phyloP scores from a whole-genome alignment of 495 filamentous ascomycete species.

The Geoglossum glabrum region DNA sequence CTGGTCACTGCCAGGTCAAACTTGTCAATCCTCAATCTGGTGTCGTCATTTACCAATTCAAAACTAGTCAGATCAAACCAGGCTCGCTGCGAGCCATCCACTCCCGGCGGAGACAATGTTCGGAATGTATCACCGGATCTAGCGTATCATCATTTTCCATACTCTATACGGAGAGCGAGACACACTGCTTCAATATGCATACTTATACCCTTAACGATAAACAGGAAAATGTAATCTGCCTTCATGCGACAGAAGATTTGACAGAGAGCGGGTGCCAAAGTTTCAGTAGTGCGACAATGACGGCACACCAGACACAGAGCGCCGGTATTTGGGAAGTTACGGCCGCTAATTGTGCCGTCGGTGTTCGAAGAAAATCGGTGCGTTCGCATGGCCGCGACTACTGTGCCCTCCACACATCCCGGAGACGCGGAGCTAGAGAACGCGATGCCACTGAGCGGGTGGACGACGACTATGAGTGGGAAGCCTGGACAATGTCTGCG shows the following conservation, averaged over 20 bases:
- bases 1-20: slow-evolving; percentile 27
- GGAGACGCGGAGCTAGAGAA: slow-evolving; percentile 2
- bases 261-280: slow-evolving; percentile 12
- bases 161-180: slow-evolving; percentile 13
- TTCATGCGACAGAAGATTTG: neutral
- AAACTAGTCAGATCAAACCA: slow-evolving; percentile 30
- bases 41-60: slow-evolving; percentile 32
- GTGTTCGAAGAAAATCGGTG: slow-evolving; percentile 14
- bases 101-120: slow-evolving; percentile 10
- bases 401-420: neutral
- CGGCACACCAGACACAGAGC: slow-evolving; percentile 17
- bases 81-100: slow-evolving; percentile 14
- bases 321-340: slow-evolving; percentile 25
- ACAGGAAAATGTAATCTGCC: neutral
- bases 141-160: slow-evolving; percentile 15
- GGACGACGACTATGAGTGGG: slow-evolving; percentile 29
- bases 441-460: slow-evolving; percentile 1
- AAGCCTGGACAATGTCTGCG: slow-evolving; percentile 40
- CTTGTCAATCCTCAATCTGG: slow-evolving; percentile 30
- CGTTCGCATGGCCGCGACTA: neutral
- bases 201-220: slow-evolving; percentile 9
- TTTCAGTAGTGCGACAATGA: slow-evolving; percentile 15
- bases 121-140: slow-evolving; percentile 7
- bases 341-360: slow-evolving; percentile 17
- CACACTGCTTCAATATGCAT: slow-evolving; percentile 13